Evolutionary conservation across 352 stramenopile species (phyloP), one percentile per base, ranked within the genome.

Genomic region (Globisporangium apiculatum): DNA sequence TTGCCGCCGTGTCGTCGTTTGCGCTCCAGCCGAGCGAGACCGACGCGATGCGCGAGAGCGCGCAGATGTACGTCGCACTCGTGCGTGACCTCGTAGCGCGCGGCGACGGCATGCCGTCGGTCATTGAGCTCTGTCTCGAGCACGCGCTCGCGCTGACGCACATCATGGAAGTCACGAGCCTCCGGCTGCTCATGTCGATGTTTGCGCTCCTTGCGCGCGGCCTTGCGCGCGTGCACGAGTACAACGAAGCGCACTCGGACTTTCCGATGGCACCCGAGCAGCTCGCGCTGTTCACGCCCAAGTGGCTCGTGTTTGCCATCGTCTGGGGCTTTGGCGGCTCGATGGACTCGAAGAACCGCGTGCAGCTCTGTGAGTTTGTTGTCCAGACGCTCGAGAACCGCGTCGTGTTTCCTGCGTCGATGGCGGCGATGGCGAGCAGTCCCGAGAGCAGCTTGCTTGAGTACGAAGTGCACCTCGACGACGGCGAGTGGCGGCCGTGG

Each of bases 271-370:
- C 79, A 1, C 81, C 86, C 43, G 95, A 98, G n/a, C 96, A 99
- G 69, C 94, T 99, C 67, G 78, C 92, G 41, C 83, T 86, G 43
- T 99, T 99, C 75, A 83, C 97, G 7, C 86, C 94, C 14, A 97
- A 98, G 43, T 99, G 97, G 96, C 76, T 99, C 53, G 71, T 99
- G n/a, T 98, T 99, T 64, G 96, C 95, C 15, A 79, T 99, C 48
- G 68, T 99, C 35, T 99, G 97, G 97, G 95, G 96, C n/a, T 99
- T 99, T 70, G 95, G 95, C 53, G 96, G 97, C 18, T 99, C 96
- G 46, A 95, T 98, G 69, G 90, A 97, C 52, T 97, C 89, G 48
- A 72, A 79, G 41, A 93, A 98, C 48, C 86, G 97, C 10, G 84
- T 95, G 43, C 75, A 95, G 36, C 83, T 99, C 46, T 95, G 90